phyloP scores from a whole-genome alignment of 208 protist genomes.

The Naegleria lovaniensis region DNA sequence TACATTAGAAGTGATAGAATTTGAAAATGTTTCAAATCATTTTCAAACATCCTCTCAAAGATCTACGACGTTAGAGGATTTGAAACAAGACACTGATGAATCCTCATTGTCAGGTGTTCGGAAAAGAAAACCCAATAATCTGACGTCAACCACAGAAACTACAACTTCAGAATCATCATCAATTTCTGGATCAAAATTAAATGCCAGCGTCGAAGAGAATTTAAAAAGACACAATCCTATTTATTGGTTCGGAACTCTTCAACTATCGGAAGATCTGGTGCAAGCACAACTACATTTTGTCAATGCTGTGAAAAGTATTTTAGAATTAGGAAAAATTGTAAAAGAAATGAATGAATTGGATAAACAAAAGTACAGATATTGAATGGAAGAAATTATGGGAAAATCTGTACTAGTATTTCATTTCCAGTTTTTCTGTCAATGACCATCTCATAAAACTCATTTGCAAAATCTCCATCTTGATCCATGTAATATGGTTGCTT shows the following conservation, averaged over 20 bases:
- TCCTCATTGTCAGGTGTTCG: neutral
- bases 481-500: neutral
- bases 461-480: neutral
- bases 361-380: neutral
- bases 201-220: neutral
- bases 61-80: neutral
- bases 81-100: neutral
- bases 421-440: neutral
- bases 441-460: neutral
- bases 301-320: neutral
- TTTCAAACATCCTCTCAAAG: neutral
- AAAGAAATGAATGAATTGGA: neutral
- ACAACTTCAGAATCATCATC: neutral
- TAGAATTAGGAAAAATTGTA: neutral
- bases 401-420: neutral
- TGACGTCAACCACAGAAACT: neutral
- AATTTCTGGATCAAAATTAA: neutral
- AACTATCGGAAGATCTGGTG: neutral
- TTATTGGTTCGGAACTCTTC: neutral
- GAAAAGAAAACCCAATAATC: neutral
- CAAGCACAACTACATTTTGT: neutral
- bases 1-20: neutral
- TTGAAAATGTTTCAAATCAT: neutral
- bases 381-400: neutral
- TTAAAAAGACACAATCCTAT: neutral